Evolutionary conservation across 2,329 filamentous ascomycete species (phyloP), one percentile per base, ranked within the genome.

Genomic region (Stagonosporopsis vannaccii): DNA sequence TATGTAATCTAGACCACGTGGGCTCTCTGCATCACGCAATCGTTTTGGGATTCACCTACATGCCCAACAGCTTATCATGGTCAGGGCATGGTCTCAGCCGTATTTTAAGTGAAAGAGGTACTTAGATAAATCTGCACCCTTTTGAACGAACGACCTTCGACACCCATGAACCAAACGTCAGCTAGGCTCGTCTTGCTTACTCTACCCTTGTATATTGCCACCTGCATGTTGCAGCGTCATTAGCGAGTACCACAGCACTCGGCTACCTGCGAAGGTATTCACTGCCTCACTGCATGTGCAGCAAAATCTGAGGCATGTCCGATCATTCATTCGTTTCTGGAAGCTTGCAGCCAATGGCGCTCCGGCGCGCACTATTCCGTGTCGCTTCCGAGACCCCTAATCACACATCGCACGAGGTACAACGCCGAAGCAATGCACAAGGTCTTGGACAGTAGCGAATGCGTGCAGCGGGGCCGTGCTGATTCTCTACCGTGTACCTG

Each of bases 1-100:
- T 61, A 58, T 46, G 51, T 46, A 60, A 30, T 48, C 17, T 20
- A 19, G 15, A 39, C 64, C 67, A 69, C 67, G 67, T 70, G 67
- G 53, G 43, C 47, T 56, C 48, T 47, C 47, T 59, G 60, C 50
- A 56, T 51, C 46, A 28, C 9, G 51, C 35, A 17, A 48, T 49
- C 30, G 28, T 44, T 51, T 51, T 36, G 23, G 39, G 55, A 30
- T 46, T 36, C 47, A 35, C 42, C 36, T 32, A 56, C 53, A 56
- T 56, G 26, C 26, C 25, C 28, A 51, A 51, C 53, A 36, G 30
- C 42, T 51, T 23, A 17, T 15, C 12, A 40, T 42, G 19, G n/a
- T 19, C 4, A 32, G 15, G 15, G 30, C 9, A n/a, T 13, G 2
- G 30, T 13, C 13, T 32, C 30, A n/a, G 15, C n/a, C 13, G 30